Evolutionary conservation across 768 basidiomycete species (phyloP).

Genomic region (Lentinula sp.): DNA sequence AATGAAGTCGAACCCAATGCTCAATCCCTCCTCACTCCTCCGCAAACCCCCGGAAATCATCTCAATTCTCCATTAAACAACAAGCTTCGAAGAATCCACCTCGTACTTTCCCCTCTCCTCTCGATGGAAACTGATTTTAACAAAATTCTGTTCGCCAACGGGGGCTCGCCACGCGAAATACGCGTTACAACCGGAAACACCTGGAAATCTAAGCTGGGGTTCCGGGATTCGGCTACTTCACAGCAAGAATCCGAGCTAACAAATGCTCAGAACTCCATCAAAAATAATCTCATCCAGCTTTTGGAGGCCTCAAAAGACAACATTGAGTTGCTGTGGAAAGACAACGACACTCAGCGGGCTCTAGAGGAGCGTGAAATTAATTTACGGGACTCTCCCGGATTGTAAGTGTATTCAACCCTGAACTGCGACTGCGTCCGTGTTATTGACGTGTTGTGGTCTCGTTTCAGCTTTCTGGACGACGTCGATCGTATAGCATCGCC

Average conservation of each 20-base stretch:
- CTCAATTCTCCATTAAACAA: slow-evolving; percentile 2
- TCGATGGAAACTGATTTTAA: slow-evolving; percentile 49
- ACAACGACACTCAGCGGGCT: slow-evolving; percentile 44
- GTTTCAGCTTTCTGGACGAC: slow-evolving; percentile 67
- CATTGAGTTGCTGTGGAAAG: slow-evolving; percentile 57
- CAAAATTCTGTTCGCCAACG: slow-evolving; percentile 39
- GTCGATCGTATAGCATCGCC: slow-evolving; percentile 47
- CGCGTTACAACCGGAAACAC: slow-evolving; percentile 51
- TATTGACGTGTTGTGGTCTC: background rate
- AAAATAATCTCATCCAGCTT: slow-evolving; percentile 43
- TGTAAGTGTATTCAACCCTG: slow-evolving; percentile 36
- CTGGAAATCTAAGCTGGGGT: slow-evolving; percentile 46
- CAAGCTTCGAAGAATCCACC: slow-evolving; percentile 28
- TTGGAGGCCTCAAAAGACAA: slow-evolving; percentile 52
- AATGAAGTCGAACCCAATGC: slow-evolving; percentile 17
- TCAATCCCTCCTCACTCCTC: slow-evolving; percentile 21
- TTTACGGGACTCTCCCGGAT: slow-evolving; percentile 61
- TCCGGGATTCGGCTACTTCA: slow-evolving; percentile 11
- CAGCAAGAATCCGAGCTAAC: slow-evolving; percentile 11
- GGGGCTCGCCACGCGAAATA: slow-evolving; percentile 25
- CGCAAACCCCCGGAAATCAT: slow-evolving; percentile 11
- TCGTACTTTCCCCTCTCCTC: slow-evolving; percentile 45
- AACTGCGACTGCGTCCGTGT: background rate
- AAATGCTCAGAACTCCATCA: slow-evolving; percentile 17
- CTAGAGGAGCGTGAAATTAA: slow-evolving; percentile 42